phyloP scores from a whole-genome alignment of 1,284 basidiomycete genomes.

The Meira miltonrushii region DNA sequence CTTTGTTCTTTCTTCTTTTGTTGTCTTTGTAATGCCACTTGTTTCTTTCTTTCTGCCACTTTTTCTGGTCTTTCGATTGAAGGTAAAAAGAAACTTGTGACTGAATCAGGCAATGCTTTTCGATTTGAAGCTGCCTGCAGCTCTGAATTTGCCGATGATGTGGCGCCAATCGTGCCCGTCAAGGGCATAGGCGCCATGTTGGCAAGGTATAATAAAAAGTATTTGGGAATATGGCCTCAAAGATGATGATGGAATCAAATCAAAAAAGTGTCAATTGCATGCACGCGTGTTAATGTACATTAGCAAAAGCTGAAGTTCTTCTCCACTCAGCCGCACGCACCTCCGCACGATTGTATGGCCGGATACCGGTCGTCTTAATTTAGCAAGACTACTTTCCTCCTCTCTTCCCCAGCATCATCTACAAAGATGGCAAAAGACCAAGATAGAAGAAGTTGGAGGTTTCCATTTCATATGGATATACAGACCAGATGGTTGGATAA shows the following conservation, averaged over 20 bases:
- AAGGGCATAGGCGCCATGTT: slow-evolving; percentile 11
- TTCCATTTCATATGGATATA: not conserved
- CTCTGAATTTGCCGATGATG: slow-evolving; percentile 2
- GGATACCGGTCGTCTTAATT: too few relatives aligned
- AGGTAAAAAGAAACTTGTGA: slow-evolving; percentile 4
- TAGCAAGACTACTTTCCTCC: not conserved
- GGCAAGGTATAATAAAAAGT: not conserved
- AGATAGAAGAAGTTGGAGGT: not conserved
- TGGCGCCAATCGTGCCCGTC: slow-evolving; percentile 8
- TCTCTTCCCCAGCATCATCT: not conserved
- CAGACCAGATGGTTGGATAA: slow-evolving; percentile 34
- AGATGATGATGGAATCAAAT: too few relatives aligned
- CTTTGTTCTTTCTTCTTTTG: not conserved
- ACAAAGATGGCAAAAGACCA: not conserved
- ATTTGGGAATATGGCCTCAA: not conserved
- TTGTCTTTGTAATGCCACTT: not conserved
- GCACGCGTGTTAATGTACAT: not conserved
- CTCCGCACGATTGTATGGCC: not conserved
- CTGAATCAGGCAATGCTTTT: slow-evolving; percentile 1
- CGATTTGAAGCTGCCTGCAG: not conserved
- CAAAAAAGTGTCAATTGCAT: not conserved
- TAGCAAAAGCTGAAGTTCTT: not conserved
- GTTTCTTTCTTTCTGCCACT: not conserved
- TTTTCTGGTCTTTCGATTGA: not conserved
- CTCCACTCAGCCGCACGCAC: not conserved